phyloP scores from a whole-genome alignment of 2,329 filamentous ascomycete genomes.

The Fusarium buxicola region DNA sequence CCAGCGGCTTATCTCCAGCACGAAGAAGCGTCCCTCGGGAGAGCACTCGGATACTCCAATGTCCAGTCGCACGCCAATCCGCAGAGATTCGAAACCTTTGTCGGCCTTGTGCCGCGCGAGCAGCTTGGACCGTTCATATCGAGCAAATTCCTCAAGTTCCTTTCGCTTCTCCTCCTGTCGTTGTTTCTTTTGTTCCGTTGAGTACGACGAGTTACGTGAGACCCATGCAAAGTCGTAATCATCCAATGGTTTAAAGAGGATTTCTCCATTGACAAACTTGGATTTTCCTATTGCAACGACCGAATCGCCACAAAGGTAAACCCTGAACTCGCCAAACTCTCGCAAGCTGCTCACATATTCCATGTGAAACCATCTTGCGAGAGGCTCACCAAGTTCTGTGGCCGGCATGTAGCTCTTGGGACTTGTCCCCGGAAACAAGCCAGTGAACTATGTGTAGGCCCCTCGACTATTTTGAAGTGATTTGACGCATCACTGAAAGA shows the following conservation, averaged over 20 bases:
- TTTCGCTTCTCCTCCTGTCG: too few relatives aligned
- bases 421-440: background rate
- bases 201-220: background rate
- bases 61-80: slow-evolving; percentile 1
- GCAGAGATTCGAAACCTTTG: background rate
- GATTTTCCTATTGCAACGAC: background rate
- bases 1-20: background rate
- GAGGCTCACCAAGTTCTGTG: background rate
- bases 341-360: background rate
- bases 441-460: background rate
- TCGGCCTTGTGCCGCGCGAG: background rate
- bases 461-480: background rate
- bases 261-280: background rate
- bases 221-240: slow-evolving; percentile 2
- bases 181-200: background rate
- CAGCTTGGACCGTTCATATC: background rate
- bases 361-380: background rate
- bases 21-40: slow-evolving; percentile 2
- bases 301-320: slow-evolving; percentile 1
- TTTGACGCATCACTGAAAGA: background rate
- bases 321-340: background rate
- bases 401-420: background rate
- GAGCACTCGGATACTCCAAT: slow-evolving; percentile 1
- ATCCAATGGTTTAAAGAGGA: background rate
- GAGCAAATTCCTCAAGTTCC: background rate